Percentiles rank a stretch among this genome's conserved stretches.
Conservation (phyloP, 2,329 filamentous ascomycete genomes). For the Penicillium sp. region DNA sequence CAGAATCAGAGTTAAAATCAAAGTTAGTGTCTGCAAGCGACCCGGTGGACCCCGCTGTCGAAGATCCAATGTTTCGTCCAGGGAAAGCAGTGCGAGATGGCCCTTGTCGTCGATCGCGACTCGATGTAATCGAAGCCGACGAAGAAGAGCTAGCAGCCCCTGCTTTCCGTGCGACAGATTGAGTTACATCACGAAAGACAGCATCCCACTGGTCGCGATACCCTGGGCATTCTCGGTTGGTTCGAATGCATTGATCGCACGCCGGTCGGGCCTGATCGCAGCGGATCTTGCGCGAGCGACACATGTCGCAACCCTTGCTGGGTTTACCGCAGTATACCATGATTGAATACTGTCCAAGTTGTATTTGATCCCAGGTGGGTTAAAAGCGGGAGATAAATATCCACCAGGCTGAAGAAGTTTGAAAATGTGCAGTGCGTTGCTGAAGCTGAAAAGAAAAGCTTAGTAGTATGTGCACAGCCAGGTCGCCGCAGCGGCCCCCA, state of each 20-base stretch:
- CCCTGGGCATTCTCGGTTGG: conserved; percentile 65
- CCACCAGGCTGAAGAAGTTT: background rate
- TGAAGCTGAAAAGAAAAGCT: background rate
- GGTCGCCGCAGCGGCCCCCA: background rate
- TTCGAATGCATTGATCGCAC: conserved; percentile 66
- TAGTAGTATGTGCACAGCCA: too few relatives aligned
- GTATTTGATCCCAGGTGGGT: background rate
- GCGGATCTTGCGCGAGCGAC: conserved; percentile 48
- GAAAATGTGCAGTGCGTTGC: too few relatives aligned
- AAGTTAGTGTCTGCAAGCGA: conserved; percentile 12
- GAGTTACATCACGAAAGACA: conserved; percentile 70
- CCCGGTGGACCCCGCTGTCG: conserved; percentile 3
- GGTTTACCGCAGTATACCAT: conserved; percentile 51
- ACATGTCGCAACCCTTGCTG: conserved; percentile 51
- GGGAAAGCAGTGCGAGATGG: conserved; percentile 30
- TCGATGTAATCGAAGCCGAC: conserved; percentile 5
- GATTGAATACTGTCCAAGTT: background rate
- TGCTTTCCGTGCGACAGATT: conserved; percentile 63
- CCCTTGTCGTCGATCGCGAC: conserved; percentile 12
- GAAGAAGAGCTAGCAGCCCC: conserved; percentile 31
- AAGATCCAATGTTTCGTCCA: conserved; percentile 17
- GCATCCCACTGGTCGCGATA: conserved; percentile 68
- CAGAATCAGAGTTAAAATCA: conserved; percentile 25
- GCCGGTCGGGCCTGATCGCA: conserved; percentile 65
- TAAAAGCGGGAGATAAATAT: background rate